Base-by-base conservation (phyloP, 345 rosid species). In the Lagerstroemia speciosa region DNA sequence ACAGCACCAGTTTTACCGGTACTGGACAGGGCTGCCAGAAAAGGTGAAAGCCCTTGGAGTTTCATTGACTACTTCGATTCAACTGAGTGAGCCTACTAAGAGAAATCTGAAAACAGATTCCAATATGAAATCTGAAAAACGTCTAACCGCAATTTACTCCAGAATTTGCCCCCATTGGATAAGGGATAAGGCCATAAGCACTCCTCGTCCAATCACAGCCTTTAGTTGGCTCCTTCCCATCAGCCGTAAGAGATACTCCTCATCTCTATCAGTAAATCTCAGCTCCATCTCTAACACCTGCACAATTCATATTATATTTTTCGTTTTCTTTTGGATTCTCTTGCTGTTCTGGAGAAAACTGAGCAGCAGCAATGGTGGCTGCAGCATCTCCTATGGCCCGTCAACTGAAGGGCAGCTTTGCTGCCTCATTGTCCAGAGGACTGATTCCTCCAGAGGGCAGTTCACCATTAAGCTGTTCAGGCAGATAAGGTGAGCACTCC, bases 391-490 rank as follows among this genome's bases (percentile, higher is more conserved):
- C 99, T 71, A 88, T 91, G 96, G 97, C 93, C n/a, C 83, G 88
- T 81, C 97, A 86, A 69, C 88, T 91, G 36, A 88, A 77, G 79
- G 83, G 86, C 83, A 82, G 86, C 85, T 91, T 91, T 72, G 79
- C 67, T 24, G 33, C 96, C 32, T 65, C 92, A 9, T 78, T 90
- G 22, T 69, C 79, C 2, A 81, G 81, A 37, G 78, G 74, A 55
- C 75, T 85, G 11, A 76, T 74, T 52, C 78, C 78, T 22, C 92
- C 93, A 1, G 84, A 40, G 78, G 97, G 93, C 4, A 81, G 73
- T 87, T 89, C 89, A 75, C 92, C 34, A 87, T 94, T 81, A 81
- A 70, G 96, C 96, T 72, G 71, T 89, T 75, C 83, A 86, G 65
- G 50, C 96, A 33, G 96, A 94, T 26, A 89, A 91, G 93, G 95